A percentile compares a stretch with the other conserved stretches of the same genome.
Evolutionary conservation across 2,329 filamentous ascomycete species (phyloP).

Genomic region (Cytospora paraplurivora): DNA sequence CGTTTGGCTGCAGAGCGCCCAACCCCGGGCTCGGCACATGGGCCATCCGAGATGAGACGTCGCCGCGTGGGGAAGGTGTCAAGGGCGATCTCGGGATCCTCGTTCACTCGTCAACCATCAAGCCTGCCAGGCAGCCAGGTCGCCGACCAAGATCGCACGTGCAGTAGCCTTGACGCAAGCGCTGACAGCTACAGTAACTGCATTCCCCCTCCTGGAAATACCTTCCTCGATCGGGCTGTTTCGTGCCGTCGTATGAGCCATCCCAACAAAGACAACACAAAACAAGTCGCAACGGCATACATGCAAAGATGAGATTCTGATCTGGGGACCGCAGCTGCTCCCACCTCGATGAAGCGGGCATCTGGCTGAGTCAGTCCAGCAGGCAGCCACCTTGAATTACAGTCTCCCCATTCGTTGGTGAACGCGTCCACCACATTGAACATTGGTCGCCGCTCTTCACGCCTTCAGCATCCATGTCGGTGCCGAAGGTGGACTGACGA

Average conservation of each 20-base stretch:
- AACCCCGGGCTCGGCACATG: slow-evolving; percentile 19
- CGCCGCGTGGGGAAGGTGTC: slow-evolving; percentile 10
- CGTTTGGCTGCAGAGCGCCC: slow-evolving; percentile 1
- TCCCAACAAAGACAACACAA: slow-evolving; percentile 10
- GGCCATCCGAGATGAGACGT: slow-evolving; percentile 25
- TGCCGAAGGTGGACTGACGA: slow-evolving; percentile 19
- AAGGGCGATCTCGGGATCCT: slow-evolving; percentile 16
- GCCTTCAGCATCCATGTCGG: slow-evolving; percentile 10
- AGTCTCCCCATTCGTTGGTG: background rate
- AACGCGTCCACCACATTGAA: slow-evolving; percentile 3
- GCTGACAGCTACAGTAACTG: background rate
- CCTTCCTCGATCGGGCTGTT: background rate
- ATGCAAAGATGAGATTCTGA: background rate
- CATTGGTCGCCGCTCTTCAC: slow-evolving; percentile 13
- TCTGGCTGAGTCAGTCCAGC: background rate
- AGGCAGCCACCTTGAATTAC: background rate
- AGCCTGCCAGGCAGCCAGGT: background rate
- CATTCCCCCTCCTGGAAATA: background rate
- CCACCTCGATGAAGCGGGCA: slow-evolving; percentile 12
- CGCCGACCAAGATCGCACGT: slow-evolving; percentile 10
- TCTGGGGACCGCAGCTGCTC: slow-evolving; percentile 9
- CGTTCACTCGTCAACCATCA: background rate
- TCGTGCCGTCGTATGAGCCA: slow-evolving; percentile 5
- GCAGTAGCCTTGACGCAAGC: background rate
- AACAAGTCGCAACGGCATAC: background rate